Conservation (phyloP, 2,329 filamentous ascomycete genomes). For the Teratosphaeria gauchensis region DNA sequence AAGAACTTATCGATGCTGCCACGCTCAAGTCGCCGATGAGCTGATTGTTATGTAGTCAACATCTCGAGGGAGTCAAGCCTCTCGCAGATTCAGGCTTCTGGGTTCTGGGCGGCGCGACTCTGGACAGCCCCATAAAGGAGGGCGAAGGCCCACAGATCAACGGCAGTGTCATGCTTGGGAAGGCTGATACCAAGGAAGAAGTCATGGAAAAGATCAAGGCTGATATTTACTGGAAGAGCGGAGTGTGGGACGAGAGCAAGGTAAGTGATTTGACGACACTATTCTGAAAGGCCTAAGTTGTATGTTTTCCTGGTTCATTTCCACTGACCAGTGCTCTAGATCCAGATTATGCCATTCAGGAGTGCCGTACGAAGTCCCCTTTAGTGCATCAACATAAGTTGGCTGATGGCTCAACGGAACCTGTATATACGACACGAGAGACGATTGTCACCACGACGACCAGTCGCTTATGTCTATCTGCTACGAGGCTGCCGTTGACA, state of each 20-base stretch:
- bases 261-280: constrained; percentile 14
- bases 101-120: constrained; percentile 60
- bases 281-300: neutral
- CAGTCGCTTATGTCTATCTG: neutral
- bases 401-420: neutral
- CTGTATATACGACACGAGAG: neutral
- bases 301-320: neutral
- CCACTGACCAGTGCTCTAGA: constrained; percentile 12
- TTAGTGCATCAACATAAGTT: constrained; percentile 12
- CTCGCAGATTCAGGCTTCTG: constrained; percentile 46
- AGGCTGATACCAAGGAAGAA: constrained; percentile 60
- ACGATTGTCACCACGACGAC: neutral
- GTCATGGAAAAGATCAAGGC: constrained; percentile 55
- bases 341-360: constrained; percentile 41
- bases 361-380: constrained; percentile 35
- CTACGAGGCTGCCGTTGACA: neutral
- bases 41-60: constrained; percentile 27
- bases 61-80: constrained; percentile 49
- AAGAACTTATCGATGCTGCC: constrained; percentile 6
- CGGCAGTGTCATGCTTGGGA: constrained; percentile 60
- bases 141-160: constrained; percentile 59
- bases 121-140: constrained; percentile 55
- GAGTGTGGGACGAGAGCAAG: constrained; percentile 64
- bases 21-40: neutral
- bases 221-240: constrained; percentile 62